Evolutionary conservation across 108 stramenopile species (phyloP).

Genomic region (Skeletonema tropicum): DNA sequence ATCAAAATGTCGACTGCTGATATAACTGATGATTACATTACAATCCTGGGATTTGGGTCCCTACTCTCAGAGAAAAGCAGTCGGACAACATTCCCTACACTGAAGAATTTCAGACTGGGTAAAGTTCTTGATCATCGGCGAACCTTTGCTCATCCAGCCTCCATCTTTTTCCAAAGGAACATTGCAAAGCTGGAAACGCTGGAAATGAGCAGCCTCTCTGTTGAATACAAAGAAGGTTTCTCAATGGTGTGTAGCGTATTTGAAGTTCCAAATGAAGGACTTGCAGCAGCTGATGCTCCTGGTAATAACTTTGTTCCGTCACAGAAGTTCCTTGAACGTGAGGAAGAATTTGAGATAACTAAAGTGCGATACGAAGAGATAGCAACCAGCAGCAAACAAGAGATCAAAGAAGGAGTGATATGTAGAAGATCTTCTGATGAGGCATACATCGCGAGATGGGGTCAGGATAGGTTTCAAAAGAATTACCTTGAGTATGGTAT

Average conservation of each 20-base stretch:
- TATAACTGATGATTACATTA: conserved; percentile 37
- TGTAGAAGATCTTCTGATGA: conserved; percentile 77
- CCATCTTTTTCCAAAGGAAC: conserved; percentile 80
- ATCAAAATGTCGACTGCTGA: too few relatives aligned
- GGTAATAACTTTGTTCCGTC: conserved; percentile 29
- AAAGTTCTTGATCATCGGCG: conserved; percentile 78
- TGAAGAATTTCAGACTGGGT: conserved; percentile 79
- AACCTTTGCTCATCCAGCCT: conserved; percentile 83
- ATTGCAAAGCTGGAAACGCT: conserved; percentile 77
- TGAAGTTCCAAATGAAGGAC: conserved; percentile 67
- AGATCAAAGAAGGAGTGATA: conserved; percentile 52
- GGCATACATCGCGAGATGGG: conserved; percentile 69
- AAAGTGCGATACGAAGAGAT: conserved; percentile 51
- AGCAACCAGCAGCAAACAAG: conserved; percentile 6
- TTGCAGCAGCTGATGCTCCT: conserved; percentile 19
- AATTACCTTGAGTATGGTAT: conserved; percentile 65
- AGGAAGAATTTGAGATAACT: conserved; percentile 74
- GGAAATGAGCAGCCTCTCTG: conserved; percentile 76
- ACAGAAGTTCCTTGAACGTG: conserved; percentile 49
- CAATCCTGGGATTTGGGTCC: conserved; percentile 86
- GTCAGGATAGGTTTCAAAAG: conserved; percentile 57
- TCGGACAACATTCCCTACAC: conserved; percentile 75
- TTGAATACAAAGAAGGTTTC: conserved; percentile 53
- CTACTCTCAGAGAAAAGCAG: conserved; percentile 68
- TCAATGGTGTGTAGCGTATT: conserved; percentile 77